These are phyloP conservation scores for Aspergillus pseudoterreus DNA, from an alignment of 2,329 filamentous ascomycete species.

Conservation along the genomic window DNA sequence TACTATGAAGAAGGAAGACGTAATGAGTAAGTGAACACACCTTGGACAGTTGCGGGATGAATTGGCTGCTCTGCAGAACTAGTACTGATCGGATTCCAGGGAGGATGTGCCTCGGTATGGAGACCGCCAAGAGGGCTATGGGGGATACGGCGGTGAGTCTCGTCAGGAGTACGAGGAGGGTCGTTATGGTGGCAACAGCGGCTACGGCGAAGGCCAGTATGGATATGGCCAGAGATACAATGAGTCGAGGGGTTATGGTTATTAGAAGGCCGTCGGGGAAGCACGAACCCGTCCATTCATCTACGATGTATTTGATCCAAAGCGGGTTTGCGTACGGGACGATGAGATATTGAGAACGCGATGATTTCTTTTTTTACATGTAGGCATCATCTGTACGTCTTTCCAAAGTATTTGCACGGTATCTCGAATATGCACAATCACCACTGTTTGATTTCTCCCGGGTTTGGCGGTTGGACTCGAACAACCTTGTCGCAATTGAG, in stretches of 20 bases:
- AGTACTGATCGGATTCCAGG: not conserved
- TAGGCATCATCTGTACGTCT: not conserved
- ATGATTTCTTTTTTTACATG: constrained; percentile 3
- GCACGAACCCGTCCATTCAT: no score
- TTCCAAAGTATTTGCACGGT: not conserved
- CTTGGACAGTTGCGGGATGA: constrained; percentile 1
- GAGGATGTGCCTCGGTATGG: constrained; percentile 4
- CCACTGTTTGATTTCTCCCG: constrained; percentile 49
- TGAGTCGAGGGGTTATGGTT: constrained; percentile 18
- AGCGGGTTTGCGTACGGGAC: no score
- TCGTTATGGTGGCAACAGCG: constrained; percentile 17
- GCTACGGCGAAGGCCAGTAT: constrained; percentile 20
- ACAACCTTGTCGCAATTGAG: constrained; percentile 65
- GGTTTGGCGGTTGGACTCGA: constrained; percentile 48
- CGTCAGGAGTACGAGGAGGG: constrained; percentile 15
- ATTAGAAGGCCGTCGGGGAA: constrained; percentile 5
- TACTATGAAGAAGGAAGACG: constrained; percentile 12
- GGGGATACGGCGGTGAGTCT: constrained; percentile 8
- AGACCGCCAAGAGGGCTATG: constrained; percentile 13
- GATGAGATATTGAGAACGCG: constrained; percentile 11
- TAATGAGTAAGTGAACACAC: constrained; percentile 19
- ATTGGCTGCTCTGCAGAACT: constrained; percentile 12
- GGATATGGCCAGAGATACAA: constrained; percentile 19
- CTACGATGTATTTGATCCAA: no score
- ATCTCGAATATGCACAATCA: constrained; percentile 19